Evolutionary conservation across 163 green algal genomes (phyloP).

Genomic region (Chlorella variabilis): DNA sequence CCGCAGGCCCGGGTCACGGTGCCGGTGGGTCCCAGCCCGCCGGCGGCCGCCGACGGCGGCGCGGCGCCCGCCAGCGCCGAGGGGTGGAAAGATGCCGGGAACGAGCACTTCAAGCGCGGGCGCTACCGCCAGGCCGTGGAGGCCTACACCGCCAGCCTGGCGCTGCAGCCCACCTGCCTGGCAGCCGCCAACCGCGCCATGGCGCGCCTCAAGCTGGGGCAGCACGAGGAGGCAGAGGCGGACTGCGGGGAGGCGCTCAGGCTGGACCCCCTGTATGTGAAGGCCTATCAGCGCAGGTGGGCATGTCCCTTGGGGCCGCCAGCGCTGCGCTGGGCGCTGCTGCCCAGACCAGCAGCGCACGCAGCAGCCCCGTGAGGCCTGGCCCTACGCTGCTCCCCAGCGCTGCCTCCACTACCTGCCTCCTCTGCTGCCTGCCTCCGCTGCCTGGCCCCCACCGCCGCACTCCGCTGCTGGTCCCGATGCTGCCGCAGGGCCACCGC

Average conservation of each 20-base stretch:
- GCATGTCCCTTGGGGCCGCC: too few relatives aligned
- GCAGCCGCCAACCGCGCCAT: conserved; percentile 89
- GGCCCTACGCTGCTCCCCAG: too few relatives aligned
- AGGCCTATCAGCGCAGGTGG: conserved; percentile 72
- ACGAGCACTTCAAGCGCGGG: conserved; percentile 77
- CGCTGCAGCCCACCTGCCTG: conserved; percentile 57
- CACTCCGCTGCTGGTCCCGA: neutral
- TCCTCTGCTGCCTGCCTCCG: neutral
- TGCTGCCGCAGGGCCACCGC: conserved; percentile 71
- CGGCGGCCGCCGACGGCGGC: neutral
- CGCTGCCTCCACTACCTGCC: too few relatives aligned
- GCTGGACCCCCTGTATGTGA: conserved; percentile 76
- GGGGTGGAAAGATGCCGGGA: conserved; percentile 68
- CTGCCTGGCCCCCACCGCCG: too few relatives aligned
- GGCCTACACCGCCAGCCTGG: conserved; percentile 77
- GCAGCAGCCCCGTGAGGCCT: too few relatives aligned
- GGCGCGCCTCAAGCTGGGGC: conserved; percentile 77
- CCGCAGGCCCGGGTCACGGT: neutral
- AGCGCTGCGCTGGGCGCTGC: too few relatives aligned
- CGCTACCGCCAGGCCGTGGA: conserved; percentile 63
- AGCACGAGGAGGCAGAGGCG: conserved; percentile 63
- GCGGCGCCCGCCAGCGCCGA: conserved; percentile 44
- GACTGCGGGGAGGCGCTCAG: conserved; percentile 72
- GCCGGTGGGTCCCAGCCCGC: neutral
- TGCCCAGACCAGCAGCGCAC: too few relatives aligned